Evolutionary conservation across 1,139 yeast species (phyloP), one percentile per base, ranked within the genome.

Genomic region (Pichia sp.): DNA sequence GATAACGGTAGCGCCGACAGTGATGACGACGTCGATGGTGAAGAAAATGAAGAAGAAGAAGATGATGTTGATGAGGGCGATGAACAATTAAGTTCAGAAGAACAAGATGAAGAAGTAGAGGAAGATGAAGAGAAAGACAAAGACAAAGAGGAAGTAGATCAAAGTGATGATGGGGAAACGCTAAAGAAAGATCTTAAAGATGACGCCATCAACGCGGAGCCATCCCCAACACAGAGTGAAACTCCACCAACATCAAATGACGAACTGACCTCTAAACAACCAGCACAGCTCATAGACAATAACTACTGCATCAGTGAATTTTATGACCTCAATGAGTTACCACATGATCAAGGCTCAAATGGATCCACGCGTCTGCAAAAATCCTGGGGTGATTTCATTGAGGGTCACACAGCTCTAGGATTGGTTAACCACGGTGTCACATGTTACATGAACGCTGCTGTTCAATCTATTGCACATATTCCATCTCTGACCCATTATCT

Each of bases 391-490:
- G 54, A 60, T 46, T 60, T 71, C 39, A 52, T 60, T 6, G 50
- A 50, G 27, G 51, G 62, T 32, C 65, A 69, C 22, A 50, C 48
- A 8, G 94, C 96, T 1, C 66, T 78, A 19, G 98, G 98, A 0
- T 66, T 91, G 37, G 60, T 84, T 40, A 91, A 91, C 57, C 88
- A 82, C 46, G 97, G 97, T 21, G 97, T 91, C 29, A 91, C 97
- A 4, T 91, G 98, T 57, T 91, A 88, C 59, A 87, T 91, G 76
- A 91, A 91, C 58, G 80, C 96, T 3, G 97, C 96, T 3, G 78
- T 91, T 30, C 98, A 91, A 61, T 77, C 94, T 1, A 63, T 91
- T 64, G 59, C 88, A 28, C 98, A 91, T 53, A 75, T 87, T 16
- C 97, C 98, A 3, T 94, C 97, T 2, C 60, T 91, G 40, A 87